phyloP scores from a whole-genome alignment of 805 yeast genomes.

The Ogataea glucozyma region DNA sequence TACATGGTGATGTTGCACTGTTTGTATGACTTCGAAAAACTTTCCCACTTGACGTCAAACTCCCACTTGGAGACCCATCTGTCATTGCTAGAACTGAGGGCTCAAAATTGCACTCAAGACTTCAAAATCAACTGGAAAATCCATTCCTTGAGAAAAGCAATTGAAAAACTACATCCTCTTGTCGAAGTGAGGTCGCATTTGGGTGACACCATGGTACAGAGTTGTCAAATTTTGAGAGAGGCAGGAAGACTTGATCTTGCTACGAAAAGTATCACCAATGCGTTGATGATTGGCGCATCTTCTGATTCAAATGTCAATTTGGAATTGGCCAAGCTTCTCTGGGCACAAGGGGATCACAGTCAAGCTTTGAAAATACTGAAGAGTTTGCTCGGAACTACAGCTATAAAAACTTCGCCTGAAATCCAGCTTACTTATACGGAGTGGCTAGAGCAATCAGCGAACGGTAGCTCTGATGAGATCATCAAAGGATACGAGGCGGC shows the following conservation, averaged over 20 bases:
- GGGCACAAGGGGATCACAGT: slow-evolving; percentile 88
- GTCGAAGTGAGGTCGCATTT: slow-evolving; percentile 33
- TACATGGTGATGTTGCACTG: slow-evolving; percentile 58
- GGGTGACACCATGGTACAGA: slow-evolving; percentile 55
- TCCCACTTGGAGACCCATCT: slow-evolving; percentile 18
- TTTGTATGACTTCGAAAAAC: slow-evolving; percentile 53
- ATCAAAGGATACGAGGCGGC: slow-evolving; percentile 67
- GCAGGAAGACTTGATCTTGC: slow-evolving; percentile 73
- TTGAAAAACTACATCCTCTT: slow-evolving; percentile 32
- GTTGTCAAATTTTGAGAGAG: slow-evolving; percentile 66
- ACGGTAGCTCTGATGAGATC: slow-evolving; percentile 73
- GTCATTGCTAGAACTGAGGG: slow-evolving; percentile 23
- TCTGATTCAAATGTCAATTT: slow-evolving; percentile 49
- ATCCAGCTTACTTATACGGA: slow-evolving; percentile 78
- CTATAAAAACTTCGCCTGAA: slow-evolving; percentile 26
- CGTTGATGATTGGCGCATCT: slow-evolving; percentile 45
- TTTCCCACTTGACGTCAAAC: slow-evolving; percentile 30
- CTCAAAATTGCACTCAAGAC: slow-evolving; percentile 32
- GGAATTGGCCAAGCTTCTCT: slow-evolving; percentile 78
- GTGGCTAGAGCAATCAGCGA: slow-evolving; percentile 87
- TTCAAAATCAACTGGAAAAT: slow-evolving; percentile 49
- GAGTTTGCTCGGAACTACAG: slow-evolving; percentile 34
- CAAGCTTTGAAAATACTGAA: slow-evolving; percentile 73
- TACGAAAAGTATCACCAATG: slow-evolving; percentile 63
- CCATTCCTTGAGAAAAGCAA: slow-evolving; percentile 44